These are phyloP conservation scores for Cryphonectria carpinicola DNA, from an alignment of 2,329 filamentous ascomycete species.

Conservation along the genomic window DNA sequence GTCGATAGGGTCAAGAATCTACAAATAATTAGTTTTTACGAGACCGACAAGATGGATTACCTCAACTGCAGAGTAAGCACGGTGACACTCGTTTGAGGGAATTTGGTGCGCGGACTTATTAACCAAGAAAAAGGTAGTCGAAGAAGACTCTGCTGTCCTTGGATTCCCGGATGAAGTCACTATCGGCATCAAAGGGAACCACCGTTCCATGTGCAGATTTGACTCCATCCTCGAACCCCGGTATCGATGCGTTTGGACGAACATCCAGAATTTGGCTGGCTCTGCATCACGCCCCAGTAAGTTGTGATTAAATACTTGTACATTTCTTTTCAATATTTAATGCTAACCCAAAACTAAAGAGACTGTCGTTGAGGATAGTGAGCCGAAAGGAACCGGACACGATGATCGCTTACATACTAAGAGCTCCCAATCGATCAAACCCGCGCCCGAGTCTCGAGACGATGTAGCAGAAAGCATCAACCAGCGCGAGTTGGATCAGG, in stretches of 20 bases:
- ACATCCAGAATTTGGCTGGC: slow-evolving; percentile 18
- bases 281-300: slow-evolving; percentile 14
- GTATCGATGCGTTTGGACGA: slow-evolving; percentile 13
- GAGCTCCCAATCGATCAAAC: neutral
- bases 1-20: slow-evolving; percentile 15
- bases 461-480: slow-evolving; percentile 12
- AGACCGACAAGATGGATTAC: slow-evolving; percentile 21
- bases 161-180: slow-evolving; percentile 14
- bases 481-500: slow-evolving; percentile 8
- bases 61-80: slow-evolving; percentile 6
- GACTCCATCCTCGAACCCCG: slow-evolving; percentile 16
- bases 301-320: neutral
- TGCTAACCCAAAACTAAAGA: neutral
- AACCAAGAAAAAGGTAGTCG: slow-evolving; percentile 24
- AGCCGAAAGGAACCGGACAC: neutral
- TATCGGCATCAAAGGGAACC: slow-evolving; percentile 22
- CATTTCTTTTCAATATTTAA: neutral
- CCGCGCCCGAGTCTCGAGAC: neutral
- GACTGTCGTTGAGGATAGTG: neutral
- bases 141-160: slow-evolving; percentile 23
- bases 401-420: neutral
- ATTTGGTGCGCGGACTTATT: neutral
- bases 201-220: slow-evolving; percentile 29
- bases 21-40: slow-evolving; percentile 22
- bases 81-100: neutral